Percentiles rank a stretch among this genome's conserved stretches.
These are phyloP conservation scores for Boletus reticuloceps DNA, from an alignment of 768 basidiomycete genomes.

Conservation along the genomic window DNA sequence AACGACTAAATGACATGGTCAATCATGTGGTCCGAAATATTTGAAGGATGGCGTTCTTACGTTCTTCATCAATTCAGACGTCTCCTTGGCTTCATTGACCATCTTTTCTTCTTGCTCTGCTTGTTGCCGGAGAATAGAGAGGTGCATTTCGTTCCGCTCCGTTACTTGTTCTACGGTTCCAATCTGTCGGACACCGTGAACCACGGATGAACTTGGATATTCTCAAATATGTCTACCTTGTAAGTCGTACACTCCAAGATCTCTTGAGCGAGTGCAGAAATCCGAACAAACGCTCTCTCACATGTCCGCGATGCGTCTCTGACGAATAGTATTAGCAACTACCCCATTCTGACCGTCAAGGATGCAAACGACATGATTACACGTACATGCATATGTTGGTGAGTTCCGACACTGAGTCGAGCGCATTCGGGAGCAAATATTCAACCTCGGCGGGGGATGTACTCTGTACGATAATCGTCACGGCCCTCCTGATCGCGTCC, in stretches of 20 bases:
- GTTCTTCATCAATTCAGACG: conserved; percentile 17
- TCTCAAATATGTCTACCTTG: neutral
- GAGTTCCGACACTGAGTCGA: conserved; percentile 19
- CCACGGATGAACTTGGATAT: too few species aligned
- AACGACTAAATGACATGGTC: conserved; percentile 4
- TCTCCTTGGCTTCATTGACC: conserved; percentile 12
- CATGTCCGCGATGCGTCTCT: conserved; percentile 17
- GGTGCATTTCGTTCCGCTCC: conserved; percentile 13
- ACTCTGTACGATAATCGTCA: conserved; percentile 12
- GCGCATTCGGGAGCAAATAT: conserved; percentile 15
- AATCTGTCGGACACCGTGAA: neutral
- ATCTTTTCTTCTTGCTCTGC: conserved; percentile 12
- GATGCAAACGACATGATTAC: too few species aligned
- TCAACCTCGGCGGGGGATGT: conserved; percentile 10
- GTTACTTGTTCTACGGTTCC: conserved; percentile 11
- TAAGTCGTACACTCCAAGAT: conserved; percentile 19
- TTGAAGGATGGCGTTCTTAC: neutral
- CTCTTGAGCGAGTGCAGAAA: conserved; percentile 18
- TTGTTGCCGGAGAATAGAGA: conserved; percentile 14
- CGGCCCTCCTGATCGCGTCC: conserved; percentile 14
- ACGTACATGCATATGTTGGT: conserved; percentile 18
- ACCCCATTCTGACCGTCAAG: too few species aligned
- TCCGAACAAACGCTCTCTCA: conserved; percentile 10
- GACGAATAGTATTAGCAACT: neutral
- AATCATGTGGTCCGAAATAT: too few species aligned